Percentiles rank a stretch among this genome's conserved stretches.
phyloP scores from a whole-genome alignment of 2,329 filamentous ascomycete species.

The Metarhizium brunneum region DNA sequence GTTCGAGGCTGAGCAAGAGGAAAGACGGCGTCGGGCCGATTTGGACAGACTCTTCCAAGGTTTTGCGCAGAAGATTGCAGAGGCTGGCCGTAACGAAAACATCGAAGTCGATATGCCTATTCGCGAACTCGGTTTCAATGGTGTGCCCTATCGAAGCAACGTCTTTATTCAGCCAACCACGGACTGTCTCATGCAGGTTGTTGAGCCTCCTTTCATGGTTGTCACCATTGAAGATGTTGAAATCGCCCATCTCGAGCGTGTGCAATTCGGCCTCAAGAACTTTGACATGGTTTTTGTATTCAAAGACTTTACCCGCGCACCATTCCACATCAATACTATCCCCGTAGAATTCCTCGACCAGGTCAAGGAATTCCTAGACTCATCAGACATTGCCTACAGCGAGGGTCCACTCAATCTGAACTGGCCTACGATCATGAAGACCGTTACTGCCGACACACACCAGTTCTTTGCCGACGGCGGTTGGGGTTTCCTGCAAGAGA shows the following conservation, averaged over 20 bases:
- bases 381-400: slow-evolving; percentile 85
- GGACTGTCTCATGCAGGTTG: slow-evolving; percentile 92
- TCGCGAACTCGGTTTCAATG: slow-evolving; percentile 91
- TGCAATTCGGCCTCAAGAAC: slow-evolving; percentile 95
- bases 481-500: slow-evolving; percentile 84
- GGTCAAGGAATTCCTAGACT: slow-evolving; percentile 97
- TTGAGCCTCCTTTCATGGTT: slow-evolving; percentile 93
- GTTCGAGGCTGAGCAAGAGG: slow-evolving; percentile 96
- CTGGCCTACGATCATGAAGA: slow-evolving; percentile 99
- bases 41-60: slow-evolving; percentile 93
- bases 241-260: slow-evolving; percentile 89
- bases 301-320: slow-evolving; percentile 88
- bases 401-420: slow-evolving; percentile 96
- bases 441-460: slow-evolving; percentile 86
- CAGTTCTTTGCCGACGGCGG: slow-evolving; percentile 92
- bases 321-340: slow-evolving; percentile 95
- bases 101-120: slow-evolving; percentile 95
- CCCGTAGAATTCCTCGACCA: slow-evolving; percentile 90
- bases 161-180: slow-evolving; percentile 94
- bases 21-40: slow-evolving; percentile 80
- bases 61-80: slow-evolving; percentile 95
- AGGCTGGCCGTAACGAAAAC: slow-evolving; percentile 83
- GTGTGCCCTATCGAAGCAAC: slow-evolving; percentile 91
- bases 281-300: slow-evolving; percentile 98
- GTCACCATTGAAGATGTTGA: slow-evolving; percentile 94